Conservation (phyloP, 352 stramenopile genomes). For the Phytophthora litchii region DNA sequence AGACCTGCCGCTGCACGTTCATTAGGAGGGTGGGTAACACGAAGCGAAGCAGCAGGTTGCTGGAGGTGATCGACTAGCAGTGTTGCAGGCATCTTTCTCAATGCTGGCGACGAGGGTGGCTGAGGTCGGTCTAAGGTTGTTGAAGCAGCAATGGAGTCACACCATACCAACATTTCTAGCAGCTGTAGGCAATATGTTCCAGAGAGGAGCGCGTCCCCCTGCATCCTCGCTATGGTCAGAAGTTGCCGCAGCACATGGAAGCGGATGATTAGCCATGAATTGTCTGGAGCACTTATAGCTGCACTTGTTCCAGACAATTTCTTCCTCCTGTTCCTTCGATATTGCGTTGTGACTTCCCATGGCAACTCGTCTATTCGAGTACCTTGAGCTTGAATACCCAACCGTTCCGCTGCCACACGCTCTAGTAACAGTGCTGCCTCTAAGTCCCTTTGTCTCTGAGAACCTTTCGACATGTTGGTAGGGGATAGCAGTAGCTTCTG, state of each 20-base stretch:
- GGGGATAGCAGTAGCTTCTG: slow-evolving; percentile 30
- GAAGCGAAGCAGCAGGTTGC: slow-evolving; percentile 36
- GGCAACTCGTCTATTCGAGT: slow-evolving; percentile 7
- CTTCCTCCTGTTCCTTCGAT: slow-evolving; percentile 34
- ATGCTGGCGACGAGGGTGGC: slow-evolving; percentile 5
- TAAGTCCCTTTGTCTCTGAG: slow-evolving; percentile 52
- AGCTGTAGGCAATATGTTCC: slow-evolving; percentile 67
- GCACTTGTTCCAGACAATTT: slow-evolving; percentile 8
- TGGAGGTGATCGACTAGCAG: slow-evolving; percentile 47
- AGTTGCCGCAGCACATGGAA: slow-evolving; percentile 85
- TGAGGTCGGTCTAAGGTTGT: slow-evolving; percentile 2
- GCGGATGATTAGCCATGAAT: slow-evolving; percentile 72
- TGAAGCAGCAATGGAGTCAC: slow-evolving; percentile 44
- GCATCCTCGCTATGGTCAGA: slow-evolving; percentile 61
- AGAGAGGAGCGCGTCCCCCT: slow-evolving; percentile 55
- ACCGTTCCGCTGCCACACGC: slow-evolving; percentile 45
- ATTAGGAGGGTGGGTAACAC: slow-evolving; percentile 14
- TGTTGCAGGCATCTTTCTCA: slow-evolving; percentile 5
- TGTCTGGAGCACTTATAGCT: slow-evolving; percentile 20
- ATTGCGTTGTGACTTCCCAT: slow-evolving; percentile 59
- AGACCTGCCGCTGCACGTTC: slow-evolving; percentile 41
- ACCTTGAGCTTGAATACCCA: slow-evolving; percentile 45
- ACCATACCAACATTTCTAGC: slow-evolving; percentile 69
- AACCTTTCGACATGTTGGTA: slow-evolving; percentile 22
- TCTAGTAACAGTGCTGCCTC: slow-evolving; percentile 65